Evolutionary conservation across 164 flowering plant genomes (phyloP).

Genomic region (Umbilicus rupestris): DNA sequence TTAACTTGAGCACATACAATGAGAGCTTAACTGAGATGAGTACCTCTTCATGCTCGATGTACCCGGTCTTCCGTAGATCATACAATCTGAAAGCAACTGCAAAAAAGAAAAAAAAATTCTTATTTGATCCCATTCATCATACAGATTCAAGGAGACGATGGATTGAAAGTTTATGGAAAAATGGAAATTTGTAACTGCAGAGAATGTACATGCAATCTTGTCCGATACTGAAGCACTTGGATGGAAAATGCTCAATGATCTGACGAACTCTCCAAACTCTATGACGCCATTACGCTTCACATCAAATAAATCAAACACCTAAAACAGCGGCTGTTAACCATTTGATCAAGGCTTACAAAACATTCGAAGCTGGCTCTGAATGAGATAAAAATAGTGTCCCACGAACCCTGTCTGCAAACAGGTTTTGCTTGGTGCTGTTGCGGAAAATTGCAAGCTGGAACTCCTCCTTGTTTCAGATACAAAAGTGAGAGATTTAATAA

Average conservation of each 20-base stretch:
- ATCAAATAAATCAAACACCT: conserved; percentile 29
- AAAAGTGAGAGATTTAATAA: background rate
- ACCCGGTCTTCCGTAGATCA: conserved; percentile 29
- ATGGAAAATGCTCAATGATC: conserved; percentile 29
- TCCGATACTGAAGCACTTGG: conserved; percentile 22
- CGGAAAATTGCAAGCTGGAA: conserved; percentile 34
- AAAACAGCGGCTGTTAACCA: background rate
- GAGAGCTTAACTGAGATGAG: background rate
- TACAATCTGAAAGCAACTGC: conserved; percentile 32
- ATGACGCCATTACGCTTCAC: conserved; percentile 23
- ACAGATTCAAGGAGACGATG: too few relatives aligned
- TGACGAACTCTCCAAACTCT: conserved; percentile 29
- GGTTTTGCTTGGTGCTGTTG: conserved; percentile 23
- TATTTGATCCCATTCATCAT: too few relatives aligned
- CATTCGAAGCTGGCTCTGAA: background rate
- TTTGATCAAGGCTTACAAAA: background rate
- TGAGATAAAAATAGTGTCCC: background rate
- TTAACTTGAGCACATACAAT: background rate
- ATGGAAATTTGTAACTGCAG: background rate
- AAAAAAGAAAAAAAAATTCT: background rate
- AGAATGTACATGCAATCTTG: conserved; percentile 19
- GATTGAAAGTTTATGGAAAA: background rate
- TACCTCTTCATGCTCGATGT: conserved; percentile 36
- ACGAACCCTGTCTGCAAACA: conserved; percentile 36
- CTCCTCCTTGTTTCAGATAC: conserved; percentile 24